A percentile compares a stretch with the other conserved stretches of the same genome.
Conservation (phyloP, 2,329 filamentous ascomycete species). For the Pseudogymnoascus sp. region DNA sequence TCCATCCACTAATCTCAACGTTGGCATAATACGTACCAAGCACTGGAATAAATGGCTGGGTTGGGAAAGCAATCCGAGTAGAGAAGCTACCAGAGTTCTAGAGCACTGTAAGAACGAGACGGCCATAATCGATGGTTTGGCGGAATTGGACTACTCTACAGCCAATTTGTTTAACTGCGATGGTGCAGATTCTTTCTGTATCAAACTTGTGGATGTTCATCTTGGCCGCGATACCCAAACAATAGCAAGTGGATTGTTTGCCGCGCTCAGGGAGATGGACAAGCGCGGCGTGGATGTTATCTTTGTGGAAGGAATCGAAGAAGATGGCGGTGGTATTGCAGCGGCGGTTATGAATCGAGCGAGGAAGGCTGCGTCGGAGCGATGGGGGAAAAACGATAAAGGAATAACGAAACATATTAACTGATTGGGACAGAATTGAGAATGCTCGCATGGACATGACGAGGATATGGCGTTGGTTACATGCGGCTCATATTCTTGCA, state of each 20-base stretch:
- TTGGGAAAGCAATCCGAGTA: conserved; percentile 14
- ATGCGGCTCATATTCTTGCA: not conserved
- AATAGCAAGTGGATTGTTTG: conserved; percentile 84
- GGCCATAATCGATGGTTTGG: not conserved
- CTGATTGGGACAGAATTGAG: not conserved
- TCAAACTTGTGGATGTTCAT: conserved; percentile 54
- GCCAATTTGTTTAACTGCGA: not conserved
- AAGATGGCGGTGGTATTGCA: conserved; percentile 70
- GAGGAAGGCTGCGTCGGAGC: conserved; percentile 62
- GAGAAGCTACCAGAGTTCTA: not conserved
- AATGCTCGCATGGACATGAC: not conserved
- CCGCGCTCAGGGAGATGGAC: conserved; percentile 79
- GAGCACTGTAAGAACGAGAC: not conserved
- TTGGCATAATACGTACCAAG: conserved; percentile 37
- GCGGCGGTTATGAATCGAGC: conserved; percentile 82
- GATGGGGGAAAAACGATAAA: not conserved
- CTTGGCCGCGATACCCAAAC: conserved; percentile 64
- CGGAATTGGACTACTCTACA: not conserved
- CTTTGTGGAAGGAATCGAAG: conserved; percentile 78
- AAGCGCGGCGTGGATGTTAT: conserved; percentile 73
- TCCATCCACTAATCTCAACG: conserved; percentile 16
- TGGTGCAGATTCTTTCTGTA: conserved; percentile 14
- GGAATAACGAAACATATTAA: not conserved
- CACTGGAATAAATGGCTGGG: conserved; percentile 31
- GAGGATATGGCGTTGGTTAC: not conserved